phyloP scores from a whole-genome alignment of 2,329 filamentous ascomycete genomes.

The Exophiala sp. region DNA sequence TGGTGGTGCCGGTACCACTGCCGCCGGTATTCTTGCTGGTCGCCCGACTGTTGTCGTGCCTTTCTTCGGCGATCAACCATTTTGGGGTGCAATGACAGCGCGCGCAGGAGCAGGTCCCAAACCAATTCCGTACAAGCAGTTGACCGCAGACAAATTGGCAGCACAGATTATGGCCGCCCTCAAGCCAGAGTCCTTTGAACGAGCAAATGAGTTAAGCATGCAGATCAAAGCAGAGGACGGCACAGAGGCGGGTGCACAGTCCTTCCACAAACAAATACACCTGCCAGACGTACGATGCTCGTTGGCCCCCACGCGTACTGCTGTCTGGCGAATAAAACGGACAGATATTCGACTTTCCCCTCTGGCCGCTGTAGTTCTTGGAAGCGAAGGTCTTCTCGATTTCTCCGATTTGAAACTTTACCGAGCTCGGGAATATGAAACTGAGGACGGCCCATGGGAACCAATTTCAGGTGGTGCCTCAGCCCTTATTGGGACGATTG shows the following conservation, averaged over 20 bases:
- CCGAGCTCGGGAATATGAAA: constrained; percentile 65
- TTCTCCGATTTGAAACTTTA: constrained; percentile 69
- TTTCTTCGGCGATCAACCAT: constrained; percentile 82
- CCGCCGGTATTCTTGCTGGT: constrained; percentile 76
- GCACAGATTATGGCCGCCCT: constrained; percentile 61
- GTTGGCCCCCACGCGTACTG: constrained; percentile 63
- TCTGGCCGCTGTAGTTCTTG: constrained; percentile 67
- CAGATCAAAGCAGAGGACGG: constrained; percentile 66
- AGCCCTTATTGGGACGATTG: constrained; percentile 77
- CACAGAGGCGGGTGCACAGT: constrained; percentile 59
- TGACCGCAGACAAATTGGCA: constrained; percentile 65
- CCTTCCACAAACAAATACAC: constrained; percentile 69
- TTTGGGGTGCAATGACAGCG: constrained; percentile 76
- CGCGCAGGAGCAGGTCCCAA: constrained; percentile 68
- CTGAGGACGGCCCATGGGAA: constrained; percentile 73
- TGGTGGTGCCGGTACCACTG: constrained; percentile 82
- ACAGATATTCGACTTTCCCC: constrained; percentile 67
- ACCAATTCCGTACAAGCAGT: constrained; percentile 65
- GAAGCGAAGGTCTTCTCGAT: constrained; percentile 61
- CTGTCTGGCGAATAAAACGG: constrained; percentile 70
- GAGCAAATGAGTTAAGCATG: constrained; percentile 56
- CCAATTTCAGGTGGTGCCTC: constrained; percentile 73
- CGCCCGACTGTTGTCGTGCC: constrained; percentile 79
- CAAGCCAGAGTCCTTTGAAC: constrained; percentile 56
- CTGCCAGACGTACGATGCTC: constrained; percentile 66